Percentiles rank a stretch among this genome's conserved stretches.
These are phyloP conservation scores for Colletotrichum tofieldiae DNA, from an alignment of 2,329 filamentous ascomycete species.

Conservation along the genomic window DNA sequence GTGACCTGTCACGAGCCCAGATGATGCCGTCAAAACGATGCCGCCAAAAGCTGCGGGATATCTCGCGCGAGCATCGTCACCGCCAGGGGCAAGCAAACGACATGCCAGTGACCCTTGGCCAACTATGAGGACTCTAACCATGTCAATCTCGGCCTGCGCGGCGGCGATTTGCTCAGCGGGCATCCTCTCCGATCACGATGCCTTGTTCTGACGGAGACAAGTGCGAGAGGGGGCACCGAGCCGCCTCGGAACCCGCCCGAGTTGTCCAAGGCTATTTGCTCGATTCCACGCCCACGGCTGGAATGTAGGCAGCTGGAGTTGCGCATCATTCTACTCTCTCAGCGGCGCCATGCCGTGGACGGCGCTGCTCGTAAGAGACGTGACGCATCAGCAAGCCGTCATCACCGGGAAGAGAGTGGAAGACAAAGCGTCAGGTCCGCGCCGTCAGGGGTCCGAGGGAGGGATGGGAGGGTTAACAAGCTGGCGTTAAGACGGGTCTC, in stretches of 20 bases:
- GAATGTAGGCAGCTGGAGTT: background rate
- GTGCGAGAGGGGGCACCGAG: background rate
- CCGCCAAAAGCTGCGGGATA: background rate
- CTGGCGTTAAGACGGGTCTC: constrained; percentile 34
- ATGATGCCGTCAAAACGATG: background rate
- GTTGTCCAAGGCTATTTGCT: background rate
- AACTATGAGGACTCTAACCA: background rate
- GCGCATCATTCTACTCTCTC: background rate
- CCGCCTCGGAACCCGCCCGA: background rate
- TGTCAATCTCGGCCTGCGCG: background rate
- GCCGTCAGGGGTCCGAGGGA: constrained; percentile 15
- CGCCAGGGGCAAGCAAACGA: background rate
- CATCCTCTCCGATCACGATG: background rate
- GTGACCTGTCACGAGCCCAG: background rate
- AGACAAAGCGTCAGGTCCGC: constrained; percentile 3
- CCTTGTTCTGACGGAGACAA: constrained; percentile 10
- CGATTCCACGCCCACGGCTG: background rate
- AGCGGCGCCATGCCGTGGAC: constrained; percentile 7
- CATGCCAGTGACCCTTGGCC: constrained; percentile 9
- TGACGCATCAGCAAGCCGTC: background rate
- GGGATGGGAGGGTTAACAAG: constrained; percentile 28
- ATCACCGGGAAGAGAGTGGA: constrained; percentile 1
- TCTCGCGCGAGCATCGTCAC: constrained; percentile 9
- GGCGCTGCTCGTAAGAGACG: constrained; percentile 7
- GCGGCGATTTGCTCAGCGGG: background rate